Evolutionary conservation across 2,329 filamentous ascomycete species (phyloP).

Genomic region (Ophiostoma sp.): DNA sequence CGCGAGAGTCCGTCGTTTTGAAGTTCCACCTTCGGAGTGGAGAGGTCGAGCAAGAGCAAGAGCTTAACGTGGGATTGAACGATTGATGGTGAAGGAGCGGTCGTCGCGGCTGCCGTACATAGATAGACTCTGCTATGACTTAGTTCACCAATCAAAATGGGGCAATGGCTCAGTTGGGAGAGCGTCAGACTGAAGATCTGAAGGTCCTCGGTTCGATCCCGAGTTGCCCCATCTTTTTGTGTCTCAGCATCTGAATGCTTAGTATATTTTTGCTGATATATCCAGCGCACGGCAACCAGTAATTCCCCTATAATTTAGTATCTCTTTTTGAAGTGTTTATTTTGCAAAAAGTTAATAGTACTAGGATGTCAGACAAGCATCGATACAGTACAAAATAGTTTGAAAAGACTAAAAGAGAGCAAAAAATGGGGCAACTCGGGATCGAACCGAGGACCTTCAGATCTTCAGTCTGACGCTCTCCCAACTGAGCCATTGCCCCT

Average conservation of each 20-base stretch:
- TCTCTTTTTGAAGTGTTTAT: neutral
- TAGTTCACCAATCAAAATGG: neutral
- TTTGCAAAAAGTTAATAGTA: neutral
- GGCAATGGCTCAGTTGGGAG: slow-evolving; percentile 21
- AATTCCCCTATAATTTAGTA: neutral
- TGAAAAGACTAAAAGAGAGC: neutral
- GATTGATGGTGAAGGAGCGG: too few species aligned
- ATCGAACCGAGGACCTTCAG: slow-evolving; percentile 21
- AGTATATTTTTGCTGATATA: slow-evolving; percentile 1
- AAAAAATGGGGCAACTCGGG: slow-evolving; percentile 19
- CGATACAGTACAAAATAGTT: neutral
- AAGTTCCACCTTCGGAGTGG: too few species aligned
- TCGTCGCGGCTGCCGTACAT: neutral
- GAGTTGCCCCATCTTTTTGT: slow-evolving; percentile 13
- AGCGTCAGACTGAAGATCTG: slow-evolving; percentile 19
- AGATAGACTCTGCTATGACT: neutral
- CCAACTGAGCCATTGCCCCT: slow-evolving; percentile 21
- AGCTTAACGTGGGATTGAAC: too few species aligned
- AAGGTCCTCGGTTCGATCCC: slow-evolving; percentile 21
- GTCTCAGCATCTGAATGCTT: too few species aligned
- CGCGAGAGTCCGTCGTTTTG: too few species aligned
- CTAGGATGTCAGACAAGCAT: neutral
- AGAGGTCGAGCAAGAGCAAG: too few species aligned
- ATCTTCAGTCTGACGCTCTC: slow-evolving; percentile 19
- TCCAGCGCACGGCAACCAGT: neutral